Base-by-base conservation (phyloP, 306 rosid genomes). In the Cicer chorassanicum region DNA sequence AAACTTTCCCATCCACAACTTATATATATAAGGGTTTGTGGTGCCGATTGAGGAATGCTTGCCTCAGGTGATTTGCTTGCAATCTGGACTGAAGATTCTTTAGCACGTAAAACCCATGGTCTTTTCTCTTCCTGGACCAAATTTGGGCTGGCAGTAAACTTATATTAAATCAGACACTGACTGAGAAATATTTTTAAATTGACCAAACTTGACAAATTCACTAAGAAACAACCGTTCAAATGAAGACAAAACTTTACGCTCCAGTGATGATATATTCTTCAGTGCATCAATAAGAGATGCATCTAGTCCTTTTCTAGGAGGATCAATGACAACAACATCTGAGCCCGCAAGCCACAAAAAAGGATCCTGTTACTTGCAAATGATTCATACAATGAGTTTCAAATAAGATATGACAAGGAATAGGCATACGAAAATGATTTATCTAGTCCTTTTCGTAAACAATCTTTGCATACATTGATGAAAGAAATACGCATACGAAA, bases 1-100 rank as follows among this genome's bases (percentile, higher is more conserved):
- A 94, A 94, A 83, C 96, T 94, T 87, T 93, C 96, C 98, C 98
- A 94, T 77, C 98, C 98, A 75, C 98, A 94, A 78, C 98, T 94
- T 80, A 94, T 91, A 72, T 93, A 93, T 76, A 94, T 87, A 66
- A 94, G 97, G 62, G 95, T 94, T 80, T 88, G 89, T 44, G 98
- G 98, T 71, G 88, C 83, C 18, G 84, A 72, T 70, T 72, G 86
- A 48, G 80, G 11, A 36, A 34, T 46, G 73, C 84, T 70, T 18
- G 68, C 93, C 24, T 75, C 73, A 51, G 82, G 59, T 60, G 85
- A 73, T 86, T 80, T 84, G 77, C 85, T 89, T 38, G 91, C 89
- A 13, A 87, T 74, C 62, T 87, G 94, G 72, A 90, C 92, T 51
- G 94, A 82, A 84, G 74, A 84, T 87, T 91, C 97, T 77, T 87